Percentiles rank a stretch among this genome's conserved stretches.
These are phyloP conservation scores for Metarhizium robertsii DNA, from an alignment of 2,329 filamentous ascomycete species.

Conservation along the genomic window DNA sequence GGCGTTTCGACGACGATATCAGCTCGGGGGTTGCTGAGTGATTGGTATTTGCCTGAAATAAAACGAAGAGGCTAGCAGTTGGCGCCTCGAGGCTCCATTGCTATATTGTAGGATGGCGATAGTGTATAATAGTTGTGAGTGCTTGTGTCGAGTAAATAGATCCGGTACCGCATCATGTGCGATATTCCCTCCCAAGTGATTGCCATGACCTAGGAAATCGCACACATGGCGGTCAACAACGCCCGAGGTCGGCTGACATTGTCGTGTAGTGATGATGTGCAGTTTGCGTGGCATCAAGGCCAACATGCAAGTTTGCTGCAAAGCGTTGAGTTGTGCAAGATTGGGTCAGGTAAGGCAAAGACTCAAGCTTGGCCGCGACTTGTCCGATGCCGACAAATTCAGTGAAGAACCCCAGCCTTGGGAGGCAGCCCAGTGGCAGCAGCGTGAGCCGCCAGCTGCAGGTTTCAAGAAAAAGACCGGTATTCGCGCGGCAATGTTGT, in stretches of 20 bases:
- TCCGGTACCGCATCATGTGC: not conserved
- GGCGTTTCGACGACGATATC: constrained; percentile 2
- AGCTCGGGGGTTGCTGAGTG: not conserved
- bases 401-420: not conserved
- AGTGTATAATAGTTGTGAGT: not conserved
- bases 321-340: not conserved
- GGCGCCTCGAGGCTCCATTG: not conserved
- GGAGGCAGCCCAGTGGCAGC: not conserved
- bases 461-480: too few species aligned
- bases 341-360: not conserved
- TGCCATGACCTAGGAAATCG: not conserved
- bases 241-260: too few species aligned
- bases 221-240: not conserved
- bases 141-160: not conserved
- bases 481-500: too few species aligned
- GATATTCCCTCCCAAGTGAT: not conserved
- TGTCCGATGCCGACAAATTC: not conserved
- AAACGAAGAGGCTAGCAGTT: not conserved
- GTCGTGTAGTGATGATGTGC: not conserved
- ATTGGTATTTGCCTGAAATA: not conserved
- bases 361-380: not conserved
- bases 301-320: not conserved
- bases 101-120: constrained; percentile 1
- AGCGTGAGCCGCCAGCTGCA: not conserved
- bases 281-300: not conserved